A percentile compares a stretch with the other conserved stretches of the same genome.
These are phyloP conservation scores for Verticillium isaacii DNA, from an alignment of 2,329 filamentous ascomycete genomes.

Conservation along the genomic window DNA sequence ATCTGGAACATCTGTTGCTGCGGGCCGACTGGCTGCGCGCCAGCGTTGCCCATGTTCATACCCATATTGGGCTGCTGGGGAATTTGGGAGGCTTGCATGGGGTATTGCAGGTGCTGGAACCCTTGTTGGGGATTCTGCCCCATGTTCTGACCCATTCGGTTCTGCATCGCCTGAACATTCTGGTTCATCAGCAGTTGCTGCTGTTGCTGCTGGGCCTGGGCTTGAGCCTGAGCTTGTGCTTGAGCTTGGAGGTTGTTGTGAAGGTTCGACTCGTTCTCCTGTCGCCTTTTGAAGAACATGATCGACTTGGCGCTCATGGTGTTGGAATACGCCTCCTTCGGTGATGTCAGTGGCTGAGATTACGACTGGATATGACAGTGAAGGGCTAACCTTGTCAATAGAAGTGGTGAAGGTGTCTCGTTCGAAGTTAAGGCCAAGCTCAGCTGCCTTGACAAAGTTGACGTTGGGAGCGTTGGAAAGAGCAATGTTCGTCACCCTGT, in stretches of 20 bases:
- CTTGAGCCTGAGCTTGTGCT: conserved; percentile 30
- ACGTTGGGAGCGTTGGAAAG: conserved; percentile 34
- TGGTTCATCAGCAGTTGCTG: conserved; percentile 46
- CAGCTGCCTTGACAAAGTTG: conserved; percentile 35
- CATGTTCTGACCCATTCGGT: conserved; percentile 46
- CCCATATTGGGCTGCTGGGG: conserved; percentile 38
- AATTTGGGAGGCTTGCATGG: conserved; percentile 51
- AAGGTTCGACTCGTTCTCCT: conserved; percentile 42
- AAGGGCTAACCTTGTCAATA: conserved; percentile 39
- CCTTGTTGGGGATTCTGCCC: conserved; percentile 45
- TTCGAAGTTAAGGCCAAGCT: conserved; percentile 41
- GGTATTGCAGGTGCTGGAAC: conserved; percentile 55
- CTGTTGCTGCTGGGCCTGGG: conserved; percentile 32
- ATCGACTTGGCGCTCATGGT: conserved; percentile 38
- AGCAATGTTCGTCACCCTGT: conserved; percentile 46
- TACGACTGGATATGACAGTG: not conserved
- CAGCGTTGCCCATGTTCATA: conserved; percentile 36
- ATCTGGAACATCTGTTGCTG: conserved; percentile 33
- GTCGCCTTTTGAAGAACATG: conserved; percentile 46
- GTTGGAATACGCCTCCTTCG: conserved; percentile 45
- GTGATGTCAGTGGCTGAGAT: conserved; percentile 12
- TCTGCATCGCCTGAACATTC: conserved; percentile 35
- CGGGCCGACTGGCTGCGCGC: conserved; percentile 28
- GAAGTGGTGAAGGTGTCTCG: conserved; percentile 40
- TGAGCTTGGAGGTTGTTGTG: conserved; percentile 45